Conservation (phyloP, 352 stramenopile genomes). For the Pythium dissimile region DNA sequence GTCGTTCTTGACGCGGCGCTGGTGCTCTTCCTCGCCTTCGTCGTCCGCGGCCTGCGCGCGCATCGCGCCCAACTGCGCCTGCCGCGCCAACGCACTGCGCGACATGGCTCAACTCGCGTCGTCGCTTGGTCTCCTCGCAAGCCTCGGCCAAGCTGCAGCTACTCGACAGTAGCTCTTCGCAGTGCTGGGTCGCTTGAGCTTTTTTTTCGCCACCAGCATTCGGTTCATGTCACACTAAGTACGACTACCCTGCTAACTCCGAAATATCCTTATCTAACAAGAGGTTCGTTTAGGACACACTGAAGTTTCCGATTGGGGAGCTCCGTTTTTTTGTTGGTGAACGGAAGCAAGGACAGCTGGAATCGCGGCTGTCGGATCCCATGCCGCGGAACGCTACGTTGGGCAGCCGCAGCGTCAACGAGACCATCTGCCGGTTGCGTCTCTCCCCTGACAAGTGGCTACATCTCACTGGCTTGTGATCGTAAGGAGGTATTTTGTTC, state of each 20-base stretch:
- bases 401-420: neutral
- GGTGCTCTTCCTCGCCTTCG: slow-evolving; percentile 31
- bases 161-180: too few species aligned
- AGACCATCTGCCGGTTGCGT: neutral
- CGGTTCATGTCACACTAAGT: too few species aligned
- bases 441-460: neutral
- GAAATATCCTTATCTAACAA: neutral
- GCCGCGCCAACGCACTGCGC: slow-evolving; percentile 63
- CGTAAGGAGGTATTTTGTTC: too few species aligned
- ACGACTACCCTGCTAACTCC: too few species aligned
- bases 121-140: too few species aligned
- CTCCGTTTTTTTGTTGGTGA: too few species aligned
- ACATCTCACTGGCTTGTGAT: too few species aligned
- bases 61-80: slow-evolving; percentile 47
- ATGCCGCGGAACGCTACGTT: neutral
- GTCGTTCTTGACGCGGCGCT: slow-evolving; percentile 69
- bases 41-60: slow-evolving; percentile 40
- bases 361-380: neutral
- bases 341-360: too few species aligned
- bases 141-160: too few species aligned
- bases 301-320: neutral
- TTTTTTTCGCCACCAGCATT: too few species aligned
- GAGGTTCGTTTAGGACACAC: too few species aligned
- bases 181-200: too few species aligned
- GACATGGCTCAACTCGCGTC: slow-evolving; percentile 39